phyloP scores from a whole-genome alignment of 208 protist species.

The Acanthamoeba healyi region DNA sequence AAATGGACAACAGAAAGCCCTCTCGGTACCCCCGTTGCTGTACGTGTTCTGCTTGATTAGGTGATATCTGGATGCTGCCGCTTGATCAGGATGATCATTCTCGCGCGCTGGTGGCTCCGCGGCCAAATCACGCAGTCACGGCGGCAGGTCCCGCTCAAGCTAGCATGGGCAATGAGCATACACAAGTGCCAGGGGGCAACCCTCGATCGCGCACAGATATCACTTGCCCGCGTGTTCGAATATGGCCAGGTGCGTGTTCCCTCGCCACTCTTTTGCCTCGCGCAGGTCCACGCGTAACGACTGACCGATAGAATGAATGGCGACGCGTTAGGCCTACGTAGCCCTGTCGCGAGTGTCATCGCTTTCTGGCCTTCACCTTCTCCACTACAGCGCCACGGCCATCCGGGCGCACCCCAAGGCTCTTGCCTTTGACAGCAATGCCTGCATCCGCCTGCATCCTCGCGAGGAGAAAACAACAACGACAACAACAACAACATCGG shows the following conservation, averaged over 20 bases:
- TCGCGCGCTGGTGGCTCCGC: background rate
- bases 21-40: background rate
- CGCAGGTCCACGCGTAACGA: no score
- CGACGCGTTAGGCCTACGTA: constrained; percentile 18
- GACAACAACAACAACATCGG: no score
- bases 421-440: background rate
- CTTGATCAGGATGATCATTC: no score
- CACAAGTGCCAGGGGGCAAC: constrained; percentile 97
- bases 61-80: background rate
- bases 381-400: constrained; percentile 19
- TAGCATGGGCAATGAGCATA: constrained; percentile 97
- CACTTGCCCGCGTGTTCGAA: constrained; percentile 62
- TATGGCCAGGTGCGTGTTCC: constrained; percentile 63
- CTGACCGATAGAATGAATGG: background rate
- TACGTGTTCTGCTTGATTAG: background rate
- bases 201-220: constrained; percentile 69
- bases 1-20: constrained; percentile 42
- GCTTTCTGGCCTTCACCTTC: background rate
- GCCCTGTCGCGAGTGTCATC: constrained; percentile 15
- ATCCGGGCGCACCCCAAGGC: constrained; percentile 20
- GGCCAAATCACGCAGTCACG: constrained; percentile 31
- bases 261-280: background rate
- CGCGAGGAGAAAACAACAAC: no score
- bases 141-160: constrained; percentile 92
- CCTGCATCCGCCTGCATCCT: background rate